Evolutionary conservation across 306 rosid genomes (phyloP), one percentile per base, ranked within the genome.

Genomic region (Cucurbita moschata): DNA sequence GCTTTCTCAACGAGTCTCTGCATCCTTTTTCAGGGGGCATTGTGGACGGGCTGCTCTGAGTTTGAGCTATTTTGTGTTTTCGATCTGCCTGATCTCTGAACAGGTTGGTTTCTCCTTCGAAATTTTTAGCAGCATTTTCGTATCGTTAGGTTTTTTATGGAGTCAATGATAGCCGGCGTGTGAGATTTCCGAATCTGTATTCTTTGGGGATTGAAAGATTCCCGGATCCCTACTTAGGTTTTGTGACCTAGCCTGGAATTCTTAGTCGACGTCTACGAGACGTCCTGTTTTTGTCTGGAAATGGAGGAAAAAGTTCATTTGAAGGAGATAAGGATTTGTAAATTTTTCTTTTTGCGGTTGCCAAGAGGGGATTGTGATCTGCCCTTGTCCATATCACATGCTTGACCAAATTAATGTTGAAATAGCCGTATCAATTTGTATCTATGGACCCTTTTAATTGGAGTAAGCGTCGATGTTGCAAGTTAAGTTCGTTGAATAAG

Each of bases 81-180:
- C 76, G 26, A 63, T 77, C 83, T 66, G 42, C 71, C 51, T 8
- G 64, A 76, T 57, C 19, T 52, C 75, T 68, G n/a, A 74, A 21
- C 80, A 85, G 86, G 87, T 75, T 79, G 46, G n/a, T 74, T 83
- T 7, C 44, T 68, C 4, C 71, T 21, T 66, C 59, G 80, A 13
- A 49, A 60, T 8, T 30, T 72, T 39, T 13, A 61, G 76, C 69
- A 19, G 58, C 58, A 49, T 70, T 70, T 50, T 14, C 10, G 4
- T 26, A 14, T 14, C 14, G 19, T 44, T 18, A 21, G 72, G 72
- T 21, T 19, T 13, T 67, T 21, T 67, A 19, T 67, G 40, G 55
- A 19, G 15, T 63, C 10, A n/a, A 44, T 19, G 38, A 5, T 21
- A 6, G 40, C 46, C 12, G 19, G 0, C 23, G 8, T 44, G 10